phyloP scores from a whole-genome alignment of 2,329 filamentous ascomycete species.

The Coniochaeta pulveracea region DNA sequence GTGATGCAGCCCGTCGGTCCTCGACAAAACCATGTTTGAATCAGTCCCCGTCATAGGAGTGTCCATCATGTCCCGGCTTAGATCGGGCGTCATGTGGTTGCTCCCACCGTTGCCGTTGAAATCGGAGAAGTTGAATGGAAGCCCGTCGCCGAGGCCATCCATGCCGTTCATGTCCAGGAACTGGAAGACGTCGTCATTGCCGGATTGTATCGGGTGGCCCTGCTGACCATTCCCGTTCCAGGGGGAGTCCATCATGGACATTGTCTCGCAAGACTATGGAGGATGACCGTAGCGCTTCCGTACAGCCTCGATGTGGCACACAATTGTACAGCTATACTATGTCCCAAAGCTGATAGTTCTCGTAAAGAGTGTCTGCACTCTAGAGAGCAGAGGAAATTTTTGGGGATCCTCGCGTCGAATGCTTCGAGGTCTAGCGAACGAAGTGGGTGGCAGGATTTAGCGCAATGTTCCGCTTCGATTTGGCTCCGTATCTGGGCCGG shows the following conservation, averaged over 20 bases:
- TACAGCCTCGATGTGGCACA: no score
- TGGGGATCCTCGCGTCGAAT: neutral
- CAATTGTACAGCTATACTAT: no score
- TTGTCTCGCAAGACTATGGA: neutral
- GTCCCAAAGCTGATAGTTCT: no score
- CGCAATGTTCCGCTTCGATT: no score
- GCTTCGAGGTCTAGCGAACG: constrained; percentile 1
- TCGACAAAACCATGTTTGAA: constrained; percentile 23
- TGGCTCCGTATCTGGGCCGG: no score
- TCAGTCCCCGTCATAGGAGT: constrained; percentile 37
- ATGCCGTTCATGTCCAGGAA: constrained; percentile 51
- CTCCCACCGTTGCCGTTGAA: constrained; percentile 29
- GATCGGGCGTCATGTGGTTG: constrained; percentile 23
- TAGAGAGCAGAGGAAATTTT: neutral
- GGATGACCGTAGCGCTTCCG: neutral
- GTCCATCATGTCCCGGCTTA: constrained; percentile 29
- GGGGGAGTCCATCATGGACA: constrained; percentile 2
- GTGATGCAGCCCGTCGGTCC: constrained; percentile 25
- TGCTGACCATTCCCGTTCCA: constrained; percentile 37
- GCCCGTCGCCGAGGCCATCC: constrained; percentile 36
- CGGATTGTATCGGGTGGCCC: constrained; percentile 39
- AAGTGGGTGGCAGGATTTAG: no score
- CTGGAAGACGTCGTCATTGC: constrained; percentile 51
- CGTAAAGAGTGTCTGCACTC: neutral
- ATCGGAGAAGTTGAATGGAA: constrained; percentile 49